Evolutionary conservation across 2,329 filamentous ascomycete species (phyloP).

Genomic region (Metarhizium humberi): DNA sequence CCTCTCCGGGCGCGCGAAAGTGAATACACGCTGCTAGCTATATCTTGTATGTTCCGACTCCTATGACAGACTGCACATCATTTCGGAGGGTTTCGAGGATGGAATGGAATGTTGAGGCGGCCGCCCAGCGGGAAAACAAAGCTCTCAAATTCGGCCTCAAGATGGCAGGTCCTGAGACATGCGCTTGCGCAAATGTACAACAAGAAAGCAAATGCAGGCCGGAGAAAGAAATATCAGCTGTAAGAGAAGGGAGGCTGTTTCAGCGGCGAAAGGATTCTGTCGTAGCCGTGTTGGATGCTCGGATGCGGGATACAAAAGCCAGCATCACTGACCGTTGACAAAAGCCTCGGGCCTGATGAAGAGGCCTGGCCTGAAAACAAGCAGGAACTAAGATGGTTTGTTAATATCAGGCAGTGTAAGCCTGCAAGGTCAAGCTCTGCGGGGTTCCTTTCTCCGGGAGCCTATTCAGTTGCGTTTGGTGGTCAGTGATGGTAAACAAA

Average conservation of each 20-base stretch:
- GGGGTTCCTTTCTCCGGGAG: constrained; percentile 10
- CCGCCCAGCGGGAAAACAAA: background rate
- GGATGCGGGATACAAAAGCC: background rate
- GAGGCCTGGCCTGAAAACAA: background rate
- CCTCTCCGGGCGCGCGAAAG: constrained; percentile 9
- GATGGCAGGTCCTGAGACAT: constrained; percentile 1
- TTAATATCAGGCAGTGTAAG: background rate
- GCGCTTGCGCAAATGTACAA: background rate
- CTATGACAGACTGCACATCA: constrained; percentile 2
- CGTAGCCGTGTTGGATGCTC: background rate
- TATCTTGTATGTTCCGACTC: background rate
- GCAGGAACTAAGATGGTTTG: background rate
- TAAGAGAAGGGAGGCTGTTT: background rate
- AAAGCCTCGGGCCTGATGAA: background rate
- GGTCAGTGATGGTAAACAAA: constrained; percentile 14
- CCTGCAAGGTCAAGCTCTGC: background rate
- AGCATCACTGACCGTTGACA: background rate
- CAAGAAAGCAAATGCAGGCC: background rate
- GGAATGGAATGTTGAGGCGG: background rate
- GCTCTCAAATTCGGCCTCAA: background rate
- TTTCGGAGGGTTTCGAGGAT: background rate
- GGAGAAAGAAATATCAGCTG: background rate
- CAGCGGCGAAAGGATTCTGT: background rate
- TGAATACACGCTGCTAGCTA: background rate
- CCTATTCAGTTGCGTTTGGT: constrained; percentile 2